phyloP scores from a whole-genome alignment of 805 yeast genomes.

The Kuraishia molischiana region DNA sequence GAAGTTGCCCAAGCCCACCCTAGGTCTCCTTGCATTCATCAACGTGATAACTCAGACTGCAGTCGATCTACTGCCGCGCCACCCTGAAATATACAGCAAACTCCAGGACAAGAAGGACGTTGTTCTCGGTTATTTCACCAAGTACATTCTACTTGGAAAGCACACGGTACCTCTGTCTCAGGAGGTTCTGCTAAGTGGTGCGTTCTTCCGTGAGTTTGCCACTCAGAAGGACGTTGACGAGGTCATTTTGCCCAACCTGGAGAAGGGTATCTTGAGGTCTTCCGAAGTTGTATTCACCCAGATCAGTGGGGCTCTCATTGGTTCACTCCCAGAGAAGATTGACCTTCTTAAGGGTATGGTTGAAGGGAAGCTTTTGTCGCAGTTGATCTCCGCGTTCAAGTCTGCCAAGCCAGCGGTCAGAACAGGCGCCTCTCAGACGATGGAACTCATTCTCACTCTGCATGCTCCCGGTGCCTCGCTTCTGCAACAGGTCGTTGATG shows the following conservation, averaged over 20 bases:
- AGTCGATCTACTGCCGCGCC: constrained; percentile 5
- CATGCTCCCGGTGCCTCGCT: constrained; percentile 11
- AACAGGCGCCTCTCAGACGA: constrained; percentile 29
- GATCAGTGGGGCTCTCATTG: constrained; percentile 42
- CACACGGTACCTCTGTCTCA: constrained; percentile 22
- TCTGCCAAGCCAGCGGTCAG: constrained; percentile 66
- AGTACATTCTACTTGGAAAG: constrained; percentile 37
- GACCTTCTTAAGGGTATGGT: constrained; percentile 32
- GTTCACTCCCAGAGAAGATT: constrained; percentile 19
- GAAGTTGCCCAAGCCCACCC: constrained; percentile 18
- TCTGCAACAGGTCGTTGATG: constrained; percentile 30
- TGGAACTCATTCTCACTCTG: constrained; percentile 14
- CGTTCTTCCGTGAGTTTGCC: constrained; percentile 34
- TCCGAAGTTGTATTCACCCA: constrained; percentile 60
- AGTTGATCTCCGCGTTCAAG: constrained; percentile 46
- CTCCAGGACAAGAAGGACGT: constrained; percentile 7
- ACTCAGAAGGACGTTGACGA: constrained; percentile 25
- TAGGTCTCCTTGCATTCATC: constrained; percentile 23
- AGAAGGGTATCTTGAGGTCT: constrained; percentile 68
- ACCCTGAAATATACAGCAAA: constrained; percentile 4
- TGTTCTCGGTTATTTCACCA: constrained; percentile 20
- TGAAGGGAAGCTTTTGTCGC: constrained; percentile 35
- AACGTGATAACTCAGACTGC: constrained; percentile 23
- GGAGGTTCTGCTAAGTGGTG: constrained; percentile 28
- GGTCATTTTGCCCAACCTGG: constrained; percentile 48